These are phyloP conservation scores for Erodium texanum DNA, from an alignment of 441 rosid species.

Conservation along the genomic window DNA sequence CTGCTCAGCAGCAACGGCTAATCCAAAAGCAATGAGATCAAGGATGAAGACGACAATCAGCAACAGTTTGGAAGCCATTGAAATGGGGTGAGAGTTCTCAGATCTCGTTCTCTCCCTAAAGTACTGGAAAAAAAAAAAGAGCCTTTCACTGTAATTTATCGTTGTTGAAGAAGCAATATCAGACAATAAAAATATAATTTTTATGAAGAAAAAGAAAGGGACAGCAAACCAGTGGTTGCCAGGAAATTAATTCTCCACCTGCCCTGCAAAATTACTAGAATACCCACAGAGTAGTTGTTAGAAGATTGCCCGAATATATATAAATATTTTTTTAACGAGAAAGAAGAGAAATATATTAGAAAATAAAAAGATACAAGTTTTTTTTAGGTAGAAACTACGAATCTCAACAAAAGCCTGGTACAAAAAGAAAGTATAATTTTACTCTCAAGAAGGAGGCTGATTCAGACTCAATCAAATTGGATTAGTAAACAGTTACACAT, in stretches of 20 bases:
- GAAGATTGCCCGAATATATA: no score
- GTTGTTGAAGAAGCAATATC: neutral
- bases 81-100: neutral
- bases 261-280: neutral
- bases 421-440: no score
- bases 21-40: neutral
- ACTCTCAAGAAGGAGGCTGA: no score
- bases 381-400: no score
- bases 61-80: neutral
- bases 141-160: neutral
- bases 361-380: no score
- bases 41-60: neutral
- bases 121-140: neutral
- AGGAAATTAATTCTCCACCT: constrained; percentile 24
- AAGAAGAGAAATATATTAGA: no score
- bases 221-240: constrained; percentile 14
- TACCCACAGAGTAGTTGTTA: neutral
- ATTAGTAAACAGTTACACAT: no score
- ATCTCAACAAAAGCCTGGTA: no score
- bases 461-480: no score
- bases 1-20: neutral
- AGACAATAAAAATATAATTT: neutral
- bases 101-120: neutral
- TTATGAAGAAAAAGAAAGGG: neutral
- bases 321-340: no score